phyloP scores from a whole-genome alignment of 345 rosid genomes.

The Eucalyptus camaldulensis region DNA sequence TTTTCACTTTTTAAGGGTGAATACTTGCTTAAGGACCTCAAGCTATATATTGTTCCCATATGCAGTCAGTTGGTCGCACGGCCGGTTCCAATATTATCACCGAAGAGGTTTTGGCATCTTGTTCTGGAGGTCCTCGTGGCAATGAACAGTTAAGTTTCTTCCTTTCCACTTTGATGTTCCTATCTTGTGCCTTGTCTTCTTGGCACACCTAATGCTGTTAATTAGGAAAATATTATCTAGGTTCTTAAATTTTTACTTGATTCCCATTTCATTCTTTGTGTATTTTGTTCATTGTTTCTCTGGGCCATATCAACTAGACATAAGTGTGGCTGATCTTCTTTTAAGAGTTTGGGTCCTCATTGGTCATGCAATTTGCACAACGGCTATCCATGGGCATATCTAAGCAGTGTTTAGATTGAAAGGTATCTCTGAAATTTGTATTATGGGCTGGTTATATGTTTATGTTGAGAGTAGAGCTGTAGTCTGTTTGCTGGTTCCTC shows the following conservation, averaged over 20 bases:
- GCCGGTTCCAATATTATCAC: slow-evolving; percentile 54
- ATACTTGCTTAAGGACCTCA: not conserved
- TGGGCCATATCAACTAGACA: not conserved
- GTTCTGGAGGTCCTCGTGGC: slow-evolving; percentile 67
- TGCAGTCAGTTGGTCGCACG: slow-evolving; percentile 60
- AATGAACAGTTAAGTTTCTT: slow-evolving; percentile 69
- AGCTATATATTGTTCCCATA: not conserved
- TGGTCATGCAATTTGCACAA: not conserved
- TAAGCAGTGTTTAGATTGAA: not conserved
- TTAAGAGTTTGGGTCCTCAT: not conserved
- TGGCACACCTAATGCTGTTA: not conserved
- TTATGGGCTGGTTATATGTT: not conserved
- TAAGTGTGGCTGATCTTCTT: not conserved
- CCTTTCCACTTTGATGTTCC: not conserved
- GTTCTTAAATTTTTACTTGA: not conserved
- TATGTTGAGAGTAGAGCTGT: not conserved
- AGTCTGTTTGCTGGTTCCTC: not conserved
- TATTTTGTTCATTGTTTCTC: not conserved
- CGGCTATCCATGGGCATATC: not conserved
- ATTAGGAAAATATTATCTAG: not conserved
- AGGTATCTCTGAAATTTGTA: not conserved
- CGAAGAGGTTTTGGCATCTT: slow-evolving; percentile 71
- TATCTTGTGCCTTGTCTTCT: not conserved
- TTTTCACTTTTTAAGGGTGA: not conserved
- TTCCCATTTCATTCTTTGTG: not conserved